Base-by-base conservation (phyloP, 2,329 filamentous ascomycete genomes). In the Blastomyces silverae region DNA sequence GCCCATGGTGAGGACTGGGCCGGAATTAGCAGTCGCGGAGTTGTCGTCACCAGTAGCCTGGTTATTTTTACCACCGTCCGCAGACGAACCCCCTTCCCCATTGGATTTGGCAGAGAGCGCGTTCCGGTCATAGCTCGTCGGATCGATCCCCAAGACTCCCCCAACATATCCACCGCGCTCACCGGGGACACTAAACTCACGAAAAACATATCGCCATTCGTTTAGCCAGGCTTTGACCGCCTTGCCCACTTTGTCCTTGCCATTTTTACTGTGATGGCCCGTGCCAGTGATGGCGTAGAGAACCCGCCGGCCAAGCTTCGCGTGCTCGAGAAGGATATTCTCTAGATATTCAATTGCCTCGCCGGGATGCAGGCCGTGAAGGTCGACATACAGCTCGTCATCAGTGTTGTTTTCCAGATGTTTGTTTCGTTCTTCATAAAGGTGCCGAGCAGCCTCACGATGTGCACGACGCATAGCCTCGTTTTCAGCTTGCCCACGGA, bases 191-290 rank as follows among this genome's bases (percentile, higher is more conserved):
- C 90, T 94, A 77, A 99, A 99, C 78, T 99, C 94, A 64, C 93
- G 89, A 78, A 93, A 99, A 0, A 91, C 89, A 74, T 97, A 99
- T 67, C 91, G 87, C 92, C 92, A 96, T 75, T 97, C 93, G 73
- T 93, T 95, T 64, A 99, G 81, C 79, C 95, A 97, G 69, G 85
- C 87, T 64, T 94, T 88, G 67, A 97, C 88, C 1, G 92, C 92
- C 79, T 96, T 96, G 73, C 93, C 93, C 46, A 99, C 91, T 79
- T 99, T 99, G 78, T 99, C 94, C 77, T 97, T 97, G 72, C 94
- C 93, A 74, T 97, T 97, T 81, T 97, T 97, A 76, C 91, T 96
- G 78, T 99, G 94, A 73, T 97, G 92, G 3, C 93, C 94, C 0
- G 93, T 97, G 56, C 94, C 94, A 0, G 92, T 97, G 75, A 99